Percentiles rank a stretch among this genome's conserved stretches.
Conservation (phyloP, 1,284 basidiomycete genomes). For the Trichosporon inkin region DNA sequence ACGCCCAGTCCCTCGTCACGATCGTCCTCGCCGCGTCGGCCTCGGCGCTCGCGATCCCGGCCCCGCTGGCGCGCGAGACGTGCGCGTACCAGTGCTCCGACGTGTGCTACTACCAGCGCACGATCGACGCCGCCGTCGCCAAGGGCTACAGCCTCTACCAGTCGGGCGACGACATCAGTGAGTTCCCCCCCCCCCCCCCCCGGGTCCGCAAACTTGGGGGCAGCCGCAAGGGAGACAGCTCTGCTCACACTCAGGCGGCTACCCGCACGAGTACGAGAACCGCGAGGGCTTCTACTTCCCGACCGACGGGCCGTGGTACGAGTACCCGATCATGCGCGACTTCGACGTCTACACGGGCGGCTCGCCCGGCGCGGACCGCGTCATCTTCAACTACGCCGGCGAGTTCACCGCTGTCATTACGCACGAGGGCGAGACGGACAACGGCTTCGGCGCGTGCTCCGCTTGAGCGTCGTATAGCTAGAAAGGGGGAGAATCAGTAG, state of each 20-base stretch:
- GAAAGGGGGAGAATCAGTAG: not conserved
- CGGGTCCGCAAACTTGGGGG: too few species aligned
- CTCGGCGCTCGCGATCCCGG: not conserved
- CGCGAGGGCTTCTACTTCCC: conserved; percentile 7
- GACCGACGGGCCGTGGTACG: conserved; percentile 10
- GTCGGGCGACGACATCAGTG: not conserved
- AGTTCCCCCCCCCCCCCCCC: not conserved
- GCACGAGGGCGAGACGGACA: conserved; percentile 3
- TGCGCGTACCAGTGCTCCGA: conserved; percentile 4
- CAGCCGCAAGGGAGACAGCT: too few species aligned
- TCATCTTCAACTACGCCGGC: conserved; percentile 12
- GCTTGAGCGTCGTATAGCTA: not conserved
- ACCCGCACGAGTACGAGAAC: conserved; percentile 1
- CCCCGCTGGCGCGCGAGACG: not conserved
- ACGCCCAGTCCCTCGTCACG: not conserved
- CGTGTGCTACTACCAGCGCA: conserved; percentile 1
- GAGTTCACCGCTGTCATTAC: conserved; percentile 11
- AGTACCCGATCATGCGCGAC: conserved; percentile 11
- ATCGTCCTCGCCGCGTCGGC: conserved; percentile 2
- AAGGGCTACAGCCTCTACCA: not conserved
- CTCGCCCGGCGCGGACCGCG: conserved; percentile 12
- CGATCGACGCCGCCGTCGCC: conserved; percentile 1
- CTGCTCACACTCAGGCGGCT: not conserved
- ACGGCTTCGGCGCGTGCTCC: conserved; percentile 7
- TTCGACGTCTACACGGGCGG: conserved; percentile 13